A percentile compares a stretch with the other conserved stretches of the same genome.
Evolutionary conservation across 331 rosid genomes (phyloP).

Genomic region (Malus hybrid): DNA sequence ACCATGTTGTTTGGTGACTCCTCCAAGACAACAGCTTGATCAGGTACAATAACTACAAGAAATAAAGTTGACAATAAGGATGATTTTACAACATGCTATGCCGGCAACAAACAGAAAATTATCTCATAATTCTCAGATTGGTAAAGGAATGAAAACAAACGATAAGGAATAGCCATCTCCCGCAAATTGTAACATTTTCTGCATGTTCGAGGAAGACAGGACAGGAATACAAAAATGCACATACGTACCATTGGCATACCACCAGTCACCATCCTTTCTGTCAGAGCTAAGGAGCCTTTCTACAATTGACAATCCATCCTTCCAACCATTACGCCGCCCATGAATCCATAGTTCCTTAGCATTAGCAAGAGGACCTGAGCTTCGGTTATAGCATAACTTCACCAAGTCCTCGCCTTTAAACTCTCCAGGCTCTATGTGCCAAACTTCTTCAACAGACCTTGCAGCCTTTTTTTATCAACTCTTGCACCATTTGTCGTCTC

Average conservation of each 20-base stretch:
- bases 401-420: conserved; percentile 47
- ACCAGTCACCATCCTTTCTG: conserved; percentile 58
- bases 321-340: conserved; percentile 76
- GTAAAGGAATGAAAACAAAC: background rate
- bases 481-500: conserved; percentile 32
- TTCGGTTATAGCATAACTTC: conserved; percentile 55
- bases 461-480: conserved; percentile 31
- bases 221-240: conserved; percentile 15
- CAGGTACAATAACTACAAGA: conserved; percentile 68
- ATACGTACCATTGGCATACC: conserved; percentile 63
- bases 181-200: background rate
- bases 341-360: conserved; percentile 69
- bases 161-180: background rate
- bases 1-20: conserved; percentile 75
- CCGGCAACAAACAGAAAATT: background rate
- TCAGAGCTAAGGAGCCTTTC: conserved; percentile 42
- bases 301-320: conserved; percentile 34
- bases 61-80: conserved; percentile 5
- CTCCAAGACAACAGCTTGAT: conserved; percentile 58
- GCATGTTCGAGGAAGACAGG: background rate
- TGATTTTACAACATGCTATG: background rate
- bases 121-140: background rate
- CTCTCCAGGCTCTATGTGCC: conserved; percentile 52
- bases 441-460: conserved; percentile 49
- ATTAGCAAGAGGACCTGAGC: conserved; percentile 68